Conservation (phyloP, 2,329 filamentous ascomycete species). For the Phoma sp. region DNA sequence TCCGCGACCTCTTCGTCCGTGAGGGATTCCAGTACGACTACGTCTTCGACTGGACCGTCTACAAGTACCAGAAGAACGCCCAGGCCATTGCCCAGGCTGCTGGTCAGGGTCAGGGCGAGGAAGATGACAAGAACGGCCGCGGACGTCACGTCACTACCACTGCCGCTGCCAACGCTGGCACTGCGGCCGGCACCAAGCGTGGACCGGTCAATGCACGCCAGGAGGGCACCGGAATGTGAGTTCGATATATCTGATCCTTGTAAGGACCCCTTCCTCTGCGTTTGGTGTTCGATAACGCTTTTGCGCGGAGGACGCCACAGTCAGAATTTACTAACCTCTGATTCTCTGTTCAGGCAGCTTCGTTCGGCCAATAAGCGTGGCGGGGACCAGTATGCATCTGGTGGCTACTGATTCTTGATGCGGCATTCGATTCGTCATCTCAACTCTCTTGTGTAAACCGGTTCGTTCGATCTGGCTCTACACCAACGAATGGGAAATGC, state of each 20-base stretch:
- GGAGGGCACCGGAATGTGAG: conserved; percentile 97
- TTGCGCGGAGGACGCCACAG: conserved; percentile 69
- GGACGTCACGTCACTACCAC: conserved; percentile 63
- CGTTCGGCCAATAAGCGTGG: conserved; percentile 61
- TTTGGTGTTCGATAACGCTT: conserved; percentile 80
- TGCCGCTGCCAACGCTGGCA: conserved; percentile 69
- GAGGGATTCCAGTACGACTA: conserved; percentile 99
- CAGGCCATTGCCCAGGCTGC: conserved; percentile 89
- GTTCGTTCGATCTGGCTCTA: conserved; percentile 37
- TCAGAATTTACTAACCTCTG: conserved; percentile 56
- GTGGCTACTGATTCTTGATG: conserved; percentile 57
- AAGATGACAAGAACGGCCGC: conserved; percentile 79
- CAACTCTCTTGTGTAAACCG: conserved; percentile 49
- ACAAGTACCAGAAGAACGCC: conserved; percentile 99
- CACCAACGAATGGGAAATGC: conserved; percentile 54
- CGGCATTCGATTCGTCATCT: conserved; percentile 51
- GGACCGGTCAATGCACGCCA: conserved; percentile 79
- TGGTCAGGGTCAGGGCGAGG: conserved; percentile 68
- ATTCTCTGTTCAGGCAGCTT: conserved; percentile 57
- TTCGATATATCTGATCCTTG: conserved; percentile 78
- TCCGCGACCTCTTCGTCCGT: conserved; percentile 98
- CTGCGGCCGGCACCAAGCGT: conserved; percentile 69
- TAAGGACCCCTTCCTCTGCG: conserved; percentile 89
- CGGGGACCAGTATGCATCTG: conserved; percentile 56
- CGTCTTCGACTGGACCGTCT: conserved; percentile 99